Percentiles rank a stretch among this genome's conserved stretches.
These are phyloP conservation scores for Fragilariopsis cylindrus DNA, from an alignment of 108 stramenopile genomes.

Conservation along the genomic window DNA sequence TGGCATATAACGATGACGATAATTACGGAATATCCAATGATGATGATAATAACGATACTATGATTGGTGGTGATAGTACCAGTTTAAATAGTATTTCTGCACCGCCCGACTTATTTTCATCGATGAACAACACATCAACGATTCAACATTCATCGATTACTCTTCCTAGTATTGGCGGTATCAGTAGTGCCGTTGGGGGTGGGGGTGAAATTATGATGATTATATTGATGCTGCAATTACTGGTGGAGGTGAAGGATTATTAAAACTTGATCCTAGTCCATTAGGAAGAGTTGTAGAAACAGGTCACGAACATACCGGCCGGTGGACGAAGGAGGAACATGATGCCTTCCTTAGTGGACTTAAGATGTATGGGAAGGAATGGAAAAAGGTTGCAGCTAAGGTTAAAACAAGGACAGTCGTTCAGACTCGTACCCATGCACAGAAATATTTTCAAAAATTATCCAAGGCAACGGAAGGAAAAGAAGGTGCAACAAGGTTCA, in stretches of 20 bases:
- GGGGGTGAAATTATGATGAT: neutral
- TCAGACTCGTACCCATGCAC: conserved; percentile 98
- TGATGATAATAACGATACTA: neutral
- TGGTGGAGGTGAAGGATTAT: neutral
- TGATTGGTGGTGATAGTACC: neutral
- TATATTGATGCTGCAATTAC: neutral
- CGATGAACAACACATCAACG: neutral
- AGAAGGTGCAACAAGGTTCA: conserved; percentile 22
- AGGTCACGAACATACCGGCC: conserved; percentile 81
- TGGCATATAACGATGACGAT: conserved; percentile 2
- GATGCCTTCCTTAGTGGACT: conserved; percentile 87
- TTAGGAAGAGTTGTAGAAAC: conserved; percentile 70
- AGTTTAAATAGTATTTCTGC: neutral
- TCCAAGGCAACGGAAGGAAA: conserved; percentile 60
- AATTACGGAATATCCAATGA: conserved; percentile 12
- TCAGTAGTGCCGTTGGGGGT: neutral
- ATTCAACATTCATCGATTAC: neutral
- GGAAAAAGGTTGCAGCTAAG: conserved; percentile 90
- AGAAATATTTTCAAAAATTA: conserved; percentile 99
- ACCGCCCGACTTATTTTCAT: neutral
- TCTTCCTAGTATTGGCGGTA: neutral
- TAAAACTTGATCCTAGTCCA: conserved; percentile 45
- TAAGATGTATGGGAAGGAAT: conserved; percentile 90
- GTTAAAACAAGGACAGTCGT: conserved; percentile 97
- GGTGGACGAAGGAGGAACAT: conserved; percentile 93